Base-by-base conservation (phyloP, 495 filamentous ascomycete genomes). In the Lasiosphaeria miniovina region DNA sequence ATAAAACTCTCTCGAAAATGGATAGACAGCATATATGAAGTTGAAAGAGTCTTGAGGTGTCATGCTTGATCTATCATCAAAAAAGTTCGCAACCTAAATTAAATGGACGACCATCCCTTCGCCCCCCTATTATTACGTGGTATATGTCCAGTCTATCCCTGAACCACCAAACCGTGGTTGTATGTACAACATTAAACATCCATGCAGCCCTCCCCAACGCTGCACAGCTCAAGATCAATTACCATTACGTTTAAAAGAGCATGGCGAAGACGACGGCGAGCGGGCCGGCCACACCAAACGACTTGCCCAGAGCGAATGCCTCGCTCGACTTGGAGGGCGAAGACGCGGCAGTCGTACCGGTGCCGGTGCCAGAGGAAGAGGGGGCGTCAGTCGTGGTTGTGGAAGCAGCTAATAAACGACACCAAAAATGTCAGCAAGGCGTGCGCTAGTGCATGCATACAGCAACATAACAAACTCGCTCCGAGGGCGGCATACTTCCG, bases 271-370 rank as follows among this genome's bases (percentile, higher is more conserved):
- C 33, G 38, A 53, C 58, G 49, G 61, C 61, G 9, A 64, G 38
- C 15, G 58, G 61, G 31, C 61, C 61, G 14, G 58, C 57, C 36
- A 59, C 58, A n/a, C 61, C 61, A 53, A 64, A 60, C 10, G 61
- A 49, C 36, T 48, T 52, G 38, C 52, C 61, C 15, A 58, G 36
- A 5, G 63, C 36, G 8, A 49, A 52, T 48, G 58, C 61, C n/a
- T 45, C 49, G 43, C 38, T 57, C 41, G 52, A 46, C 17, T 51
- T 38, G 40, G 33, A 35, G 10, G 58, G n/a, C 11, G 61, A 45
- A 17, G 46, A 9, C 9, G 58, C 14, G 31, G 38, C 49, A 10
- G 48, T 14, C 11, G 59, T 53, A 9, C 49, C 36, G 1, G 52
- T 57, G 8, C 15, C 40, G 17, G 57, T 50, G 4, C 55, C 9